phyloP scores from a whole-genome alignment of 768 basidiomycete species.

The Serendipita vermifera region DNA sequence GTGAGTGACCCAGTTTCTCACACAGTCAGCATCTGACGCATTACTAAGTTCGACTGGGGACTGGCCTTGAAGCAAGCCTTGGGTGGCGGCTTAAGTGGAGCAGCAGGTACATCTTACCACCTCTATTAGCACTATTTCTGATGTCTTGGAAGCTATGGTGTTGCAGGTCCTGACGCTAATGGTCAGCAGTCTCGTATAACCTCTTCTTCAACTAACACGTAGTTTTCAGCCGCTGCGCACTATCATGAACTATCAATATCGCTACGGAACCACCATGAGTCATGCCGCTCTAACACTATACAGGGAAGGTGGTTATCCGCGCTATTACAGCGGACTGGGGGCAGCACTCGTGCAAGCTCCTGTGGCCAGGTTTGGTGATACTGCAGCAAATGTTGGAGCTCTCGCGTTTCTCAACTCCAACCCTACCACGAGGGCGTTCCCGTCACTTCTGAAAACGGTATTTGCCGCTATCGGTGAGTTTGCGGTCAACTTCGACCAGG shows the following conservation, averaged over 20 bases:
- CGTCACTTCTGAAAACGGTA: constrained; percentile 54
- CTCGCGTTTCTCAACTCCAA: constrained; percentile 73
- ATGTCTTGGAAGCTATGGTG: constrained; percentile 58
- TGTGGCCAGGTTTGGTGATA: constrained; percentile 74
- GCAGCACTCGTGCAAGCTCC: constrained; percentile 76
- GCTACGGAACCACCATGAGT: background rate
- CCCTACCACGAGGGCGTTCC: constrained; percentile 50
- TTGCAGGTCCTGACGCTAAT: constrained; percentile 84
- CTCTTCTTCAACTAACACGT: background rate
- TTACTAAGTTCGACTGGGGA: constrained; percentile 57
- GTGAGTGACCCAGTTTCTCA: background rate
- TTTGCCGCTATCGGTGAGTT: constrained; percentile 71
- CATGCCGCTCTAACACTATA: constrained; percentile 11
- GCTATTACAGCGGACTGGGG: constrained; percentile 78
- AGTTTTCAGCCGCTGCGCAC: constrained; percentile 70
- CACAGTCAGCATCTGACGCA: background rate
- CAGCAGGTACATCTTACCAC: constrained; percentile 45
- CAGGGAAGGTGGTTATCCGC: constrained; percentile 61
- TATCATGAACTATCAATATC: constrained; percentile 92
- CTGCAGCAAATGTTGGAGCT: constrained; percentile 87
- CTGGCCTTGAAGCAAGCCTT: constrained; percentile 69
- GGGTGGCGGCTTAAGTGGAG: constrained; percentile 84
- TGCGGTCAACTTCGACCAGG: constrained; percentile 30
- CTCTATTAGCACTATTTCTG: too few species aligned
- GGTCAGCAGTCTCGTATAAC: constrained; percentile 23